phyloP scores from a whole-genome alignment of 129 eudicot species.

The Flaveria brownii region DNA sequence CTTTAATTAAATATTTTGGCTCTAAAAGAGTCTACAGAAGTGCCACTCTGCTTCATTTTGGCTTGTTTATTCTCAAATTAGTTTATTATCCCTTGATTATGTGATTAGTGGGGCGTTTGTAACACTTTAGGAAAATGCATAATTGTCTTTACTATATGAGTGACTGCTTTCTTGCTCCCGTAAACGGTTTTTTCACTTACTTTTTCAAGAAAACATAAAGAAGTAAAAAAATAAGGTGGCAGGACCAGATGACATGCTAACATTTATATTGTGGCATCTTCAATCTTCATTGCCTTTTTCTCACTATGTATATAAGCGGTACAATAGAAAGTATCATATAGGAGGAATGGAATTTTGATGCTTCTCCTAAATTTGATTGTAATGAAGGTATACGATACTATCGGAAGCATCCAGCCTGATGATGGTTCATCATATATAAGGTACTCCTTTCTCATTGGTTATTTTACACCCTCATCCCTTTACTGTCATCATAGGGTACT shows the following conservation, averaged over 20 bases:
- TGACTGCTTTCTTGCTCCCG: slow-evolving; percentile 19
- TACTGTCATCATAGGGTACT: slow-evolving; percentile 23
- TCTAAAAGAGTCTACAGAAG: background rate
- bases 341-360: slow-evolving; percentile 20
- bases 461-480: slow-evolving; percentile 2
- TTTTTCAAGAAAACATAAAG: slow-evolving; percentile 12
- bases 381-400: slow-evolving; percentile 82
- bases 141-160: slow-evolving; percentile 3
- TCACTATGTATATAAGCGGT: background rate
- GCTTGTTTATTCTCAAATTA: slow-evolving; percentile 9
- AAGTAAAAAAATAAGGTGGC: slow-evolving; percentile 2
- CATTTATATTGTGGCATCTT: slow-evolving; percentile 3
- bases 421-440: slow-evolving; percentile 67
- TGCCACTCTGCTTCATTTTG: slow-evolving; percentile 13
- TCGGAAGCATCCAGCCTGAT: slow-evolving; percentile 62
- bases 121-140: slow-evolving; percentile 16
- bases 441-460: slow-evolving; percentile 37
- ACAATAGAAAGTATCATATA: slow-evolving; percentile 6
- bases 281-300: background rate
- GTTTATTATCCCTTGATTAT: slow-evolving; percentile 14
- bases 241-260: slow-evolving; percentile 12
- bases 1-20: background rate
- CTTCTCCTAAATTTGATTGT: slow-evolving; percentile 23
- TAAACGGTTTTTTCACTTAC: slow-evolving; percentile 12
- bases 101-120: slow-evolving; percentile 1